Percentiles rank a stretch among this genome's conserved stretches.
These are phyloP conservation scores for Climacium dendroides DNA, from an alignment of 225 moss, liverwort and hornwort species.

Conservation along the genomic window DNA sequence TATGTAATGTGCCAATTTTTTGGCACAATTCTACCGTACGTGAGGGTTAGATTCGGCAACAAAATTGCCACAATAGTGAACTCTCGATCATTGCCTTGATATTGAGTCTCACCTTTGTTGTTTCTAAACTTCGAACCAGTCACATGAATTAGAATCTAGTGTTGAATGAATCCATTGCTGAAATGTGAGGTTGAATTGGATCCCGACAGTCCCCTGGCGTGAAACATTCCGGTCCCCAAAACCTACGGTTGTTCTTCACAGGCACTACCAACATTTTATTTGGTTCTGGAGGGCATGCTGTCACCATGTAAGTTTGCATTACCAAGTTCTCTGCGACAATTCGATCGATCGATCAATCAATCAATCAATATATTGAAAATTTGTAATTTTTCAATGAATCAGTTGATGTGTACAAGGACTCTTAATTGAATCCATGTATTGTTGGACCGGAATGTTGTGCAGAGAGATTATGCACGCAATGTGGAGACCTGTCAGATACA, in stretches of 20 bases:
- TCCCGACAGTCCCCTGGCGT: slow-evolving; percentile 12
- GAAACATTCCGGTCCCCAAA: slow-evolving; percentile 28
- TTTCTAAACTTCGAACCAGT: neutral
- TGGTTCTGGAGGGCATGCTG: slow-evolving; percentile 45
- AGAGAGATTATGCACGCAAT: slow-evolving; percentile 69
- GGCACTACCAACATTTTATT: slow-evolving; percentile 55
- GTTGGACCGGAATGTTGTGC: neutral
- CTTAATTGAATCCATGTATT: neutral
- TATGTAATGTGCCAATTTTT: neutral
- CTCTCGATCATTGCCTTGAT: neutral
- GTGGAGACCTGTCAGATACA: slow-evolving; percentile 43
- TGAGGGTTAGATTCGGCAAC: neutral
- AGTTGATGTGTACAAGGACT: neutral
- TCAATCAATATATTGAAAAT: neutral
- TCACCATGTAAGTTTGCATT: slow-evolving; percentile 24
- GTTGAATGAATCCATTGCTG: neutral
- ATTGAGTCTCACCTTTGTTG: neutral
- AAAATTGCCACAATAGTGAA: neutral
- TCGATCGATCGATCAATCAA: neutral
- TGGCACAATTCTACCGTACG: neutral
- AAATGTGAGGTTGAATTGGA: neutral
- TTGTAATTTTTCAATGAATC: too few relatives aligned
- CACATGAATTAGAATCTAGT: neutral
- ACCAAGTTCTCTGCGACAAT: neutral
- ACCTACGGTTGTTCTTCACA: slow-evolving; percentile 35